Evolutionary conservation across 73 alveolate species (phyloP), one percentile per base, ranked within the genome.

Genomic region (Paramecium tetraurelia): DNA sequence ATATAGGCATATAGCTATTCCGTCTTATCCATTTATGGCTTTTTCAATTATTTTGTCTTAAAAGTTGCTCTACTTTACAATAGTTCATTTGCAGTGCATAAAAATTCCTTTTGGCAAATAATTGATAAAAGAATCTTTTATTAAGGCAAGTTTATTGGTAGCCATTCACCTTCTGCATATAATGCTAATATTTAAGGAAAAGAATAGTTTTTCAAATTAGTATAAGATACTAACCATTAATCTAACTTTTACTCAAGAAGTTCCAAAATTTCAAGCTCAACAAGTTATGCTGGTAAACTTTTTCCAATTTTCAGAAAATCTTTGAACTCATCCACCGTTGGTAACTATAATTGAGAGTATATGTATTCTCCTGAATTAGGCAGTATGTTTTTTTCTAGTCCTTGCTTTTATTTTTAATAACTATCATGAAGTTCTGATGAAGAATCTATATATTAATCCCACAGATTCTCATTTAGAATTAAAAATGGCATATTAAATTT

Each of bases 321-420:
- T 80, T 46, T 80, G 7, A 80, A 80, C 10, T 80, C 90, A 6
- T 40, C 76, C 5, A 80, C 11, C 2, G 90, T 80, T 80, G 90
- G 90, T 11, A 80, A 80, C 20, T 5, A 11, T 1, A 31, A 43
- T 20, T 35, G 22, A 40, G 11, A 2, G 22, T 41, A 80, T 10
- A 80, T 80, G 24, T 80, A 80, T 44, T 80, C 90, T 12, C 90
- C 90, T n/a, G 76, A 40, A 7, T 20, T 41, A 14, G 70, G 48
- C 0, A 80, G 44, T 12, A 24, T 24, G 16, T 80, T 80, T 63
- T 63, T 63, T 35, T 80, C 90, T 4, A 80, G 18, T 21, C 14
- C 7, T 4, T 3, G 0, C 7, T 80, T 44, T 2, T 44, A 14
- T 48, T 80, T 80, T 20, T 20, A 40, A 80, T 44, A 80, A 0